These are phyloP conservation scores for Diophrys appendiculata DNA, from an alignment of 73 alveolate species.

Conservation along the genomic window DNA sequence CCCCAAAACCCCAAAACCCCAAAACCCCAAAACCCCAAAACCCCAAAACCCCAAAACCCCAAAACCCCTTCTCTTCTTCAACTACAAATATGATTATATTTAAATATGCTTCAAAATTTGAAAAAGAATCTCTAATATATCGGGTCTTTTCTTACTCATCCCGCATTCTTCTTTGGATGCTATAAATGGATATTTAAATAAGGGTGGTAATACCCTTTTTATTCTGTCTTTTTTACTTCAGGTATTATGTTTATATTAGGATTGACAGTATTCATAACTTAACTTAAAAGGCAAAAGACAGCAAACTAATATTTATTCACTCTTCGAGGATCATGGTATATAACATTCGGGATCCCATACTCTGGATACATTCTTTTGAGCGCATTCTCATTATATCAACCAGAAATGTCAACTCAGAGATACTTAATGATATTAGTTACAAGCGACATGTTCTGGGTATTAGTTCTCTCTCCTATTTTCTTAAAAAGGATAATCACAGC, in stretches of 20 bases:
- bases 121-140: too few relatives aligned
- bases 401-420: constrained; percentile 23
- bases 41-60: too few relatives aligned
- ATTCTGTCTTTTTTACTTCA: constrained; percentile 26
- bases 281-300: constrained; percentile 11
- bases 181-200: constrained; percentile 19
- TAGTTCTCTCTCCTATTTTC: constrained; percentile 16
- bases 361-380: constrained; percentile 14
- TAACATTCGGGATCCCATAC: constrained; percentile 6
- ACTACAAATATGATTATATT: too few relatives aligned
- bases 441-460: constrained; percentile 21
- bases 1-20: too few relatives aligned
- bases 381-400: constrained; percentile 28
- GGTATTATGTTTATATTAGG: not conserved
- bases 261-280: too few relatives aligned
- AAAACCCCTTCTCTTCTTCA: too few relatives aligned
- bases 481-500: constrained; percentile 17
- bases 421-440: constrained; percentile 21
- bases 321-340: constrained; percentile 1
- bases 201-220: constrained; percentile 45
- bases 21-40: too few relatives aligned
- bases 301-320: constrained; percentile 31
- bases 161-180: constrained; percentile 25
- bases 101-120: too few relatives aligned
- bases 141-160: constrained; percentile 33